phyloP scores from a whole-genome alignment of 1,139 yeast genomes.

The Blastobotrys illinoisensis region DNA sequence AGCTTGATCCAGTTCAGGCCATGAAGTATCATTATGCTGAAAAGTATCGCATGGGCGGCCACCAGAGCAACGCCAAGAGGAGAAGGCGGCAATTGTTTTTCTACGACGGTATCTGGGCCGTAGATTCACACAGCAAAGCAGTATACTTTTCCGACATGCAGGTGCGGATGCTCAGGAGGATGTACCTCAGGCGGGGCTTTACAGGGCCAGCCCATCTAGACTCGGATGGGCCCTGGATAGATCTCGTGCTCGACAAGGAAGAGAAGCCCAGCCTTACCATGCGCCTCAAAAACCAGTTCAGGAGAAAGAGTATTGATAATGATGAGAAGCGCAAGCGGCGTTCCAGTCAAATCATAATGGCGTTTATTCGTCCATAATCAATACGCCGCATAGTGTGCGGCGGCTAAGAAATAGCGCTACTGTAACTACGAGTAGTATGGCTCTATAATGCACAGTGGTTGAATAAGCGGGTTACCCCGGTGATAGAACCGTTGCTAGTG shows the following conservation, averaged over 20 bases:
- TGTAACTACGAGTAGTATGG: too few species aligned
- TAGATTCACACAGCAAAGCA: constrained; percentile 5
- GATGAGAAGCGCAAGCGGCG: background rate
- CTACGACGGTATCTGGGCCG: constrained; percentile 11
- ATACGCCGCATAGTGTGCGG: background rate
- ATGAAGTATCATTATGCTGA: constrained; percentile 1
- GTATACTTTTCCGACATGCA: constrained; percentile 6
- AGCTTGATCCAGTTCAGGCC: constrained; percentile 5
- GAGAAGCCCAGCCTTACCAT: background rate
- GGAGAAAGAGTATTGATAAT: background rate
- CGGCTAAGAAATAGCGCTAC: too few species aligned
- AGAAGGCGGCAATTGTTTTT: background rate
- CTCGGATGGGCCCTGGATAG: constrained; percentile 8
- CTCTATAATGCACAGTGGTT: too few species aligned
- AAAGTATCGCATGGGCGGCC: background rate
- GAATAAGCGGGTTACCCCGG: too few species aligned
- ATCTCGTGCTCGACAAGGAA: background rate
- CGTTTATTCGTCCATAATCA: background rate
- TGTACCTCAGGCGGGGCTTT: constrained; percentile 2
- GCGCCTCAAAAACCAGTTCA: background rate
- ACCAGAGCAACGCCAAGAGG: background rate
- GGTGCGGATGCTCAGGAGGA: constrained; percentile 4
- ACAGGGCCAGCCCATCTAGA: constrained; percentile 5
- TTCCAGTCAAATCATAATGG: background rate
- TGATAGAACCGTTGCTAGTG: too few species aligned